Evolutionary conservation across 148 eudicot species (phyloP).

Genomic region (Vaccinium darrowii): DNA sequence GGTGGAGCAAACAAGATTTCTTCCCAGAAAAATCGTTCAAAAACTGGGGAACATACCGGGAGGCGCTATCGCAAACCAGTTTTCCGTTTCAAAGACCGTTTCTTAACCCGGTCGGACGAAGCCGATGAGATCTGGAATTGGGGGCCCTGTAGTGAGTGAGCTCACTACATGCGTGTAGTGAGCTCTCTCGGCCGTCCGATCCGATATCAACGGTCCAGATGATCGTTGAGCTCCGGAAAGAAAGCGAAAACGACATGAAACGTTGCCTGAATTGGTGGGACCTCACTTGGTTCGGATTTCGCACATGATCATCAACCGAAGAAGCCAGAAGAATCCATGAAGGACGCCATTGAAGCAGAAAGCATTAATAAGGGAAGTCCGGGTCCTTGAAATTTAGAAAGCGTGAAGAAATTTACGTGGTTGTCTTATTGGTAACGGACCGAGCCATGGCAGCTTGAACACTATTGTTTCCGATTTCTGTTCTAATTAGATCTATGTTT

Average conservation of each 20-base stretch:
- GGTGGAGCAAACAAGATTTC: constrained; percentile 56
- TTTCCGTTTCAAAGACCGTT: constrained; percentile 56
- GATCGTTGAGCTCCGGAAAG: constrained; percentile 40
- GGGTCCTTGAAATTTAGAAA: constrained; percentile 13
- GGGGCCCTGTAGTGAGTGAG: too few relatives aligned
- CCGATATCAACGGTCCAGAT: too few relatives aligned
- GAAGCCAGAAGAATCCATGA: constrained; percentile 10
- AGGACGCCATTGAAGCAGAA: constrained; percentile 7
- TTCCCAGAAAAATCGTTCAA: constrained; percentile 71
- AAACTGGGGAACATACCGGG: constrained; percentile 46
- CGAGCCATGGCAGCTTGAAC: background rate
- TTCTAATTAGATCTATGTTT: background rate
- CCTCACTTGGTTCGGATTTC: constrained; percentile 67
- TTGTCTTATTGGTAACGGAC: background rate
- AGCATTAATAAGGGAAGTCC: background rate
- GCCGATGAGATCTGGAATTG: constrained; percentile 45
- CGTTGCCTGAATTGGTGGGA: constrained; percentile 81
- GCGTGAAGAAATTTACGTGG: too few relatives aligned
- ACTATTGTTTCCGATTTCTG: background rate
- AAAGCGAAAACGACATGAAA: constrained; percentile 66
- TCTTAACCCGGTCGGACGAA: constrained; percentile 53
- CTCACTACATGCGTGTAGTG: too few relatives aligned
- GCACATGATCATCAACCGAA: constrained; percentile 24
- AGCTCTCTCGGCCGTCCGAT: too few relatives aligned
- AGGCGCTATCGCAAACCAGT: constrained; percentile 39